Evolutionary conservation across 2,329 filamentous ascomycete species (phyloP).

Genomic region (Fusarium guadeloupense): DNA sequence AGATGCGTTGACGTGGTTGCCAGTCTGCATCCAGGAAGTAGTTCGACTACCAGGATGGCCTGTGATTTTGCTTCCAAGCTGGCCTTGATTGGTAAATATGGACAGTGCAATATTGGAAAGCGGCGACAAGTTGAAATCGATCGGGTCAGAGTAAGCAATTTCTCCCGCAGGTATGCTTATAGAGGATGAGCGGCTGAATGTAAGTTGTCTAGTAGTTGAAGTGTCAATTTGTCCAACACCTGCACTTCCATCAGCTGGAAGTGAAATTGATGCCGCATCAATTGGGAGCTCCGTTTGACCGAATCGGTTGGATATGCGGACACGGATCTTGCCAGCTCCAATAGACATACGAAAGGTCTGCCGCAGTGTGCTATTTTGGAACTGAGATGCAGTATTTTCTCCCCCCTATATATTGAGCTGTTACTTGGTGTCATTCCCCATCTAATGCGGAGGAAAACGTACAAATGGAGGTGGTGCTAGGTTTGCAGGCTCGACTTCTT

Average conservation of each 20-base stretch:
- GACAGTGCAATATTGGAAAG: slow-evolving; percentile 23
- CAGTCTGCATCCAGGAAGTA: slow-evolving; percentile 28
- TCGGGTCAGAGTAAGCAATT: slow-evolving; percentile 16
- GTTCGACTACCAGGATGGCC: slow-evolving; percentile 30
- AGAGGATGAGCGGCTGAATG: slow-evolving; percentile 16
- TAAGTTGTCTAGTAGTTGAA: slow-evolving; percentile 2
- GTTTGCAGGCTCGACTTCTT: slow-evolving; percentile 25
- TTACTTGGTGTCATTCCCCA: neutral
- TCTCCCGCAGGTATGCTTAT: slow-evolving; percentile 10
- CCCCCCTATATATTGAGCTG: slow-evolving; percentile 1
- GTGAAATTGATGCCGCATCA: slow-evolving; percentile 13
- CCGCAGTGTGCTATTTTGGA: slow-evolving; percentile 21
- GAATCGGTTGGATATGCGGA: slow-evolving; percentile 28
- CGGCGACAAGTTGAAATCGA: slow-evolving; percentile 19
- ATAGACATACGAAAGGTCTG: slow-evolving; percentile 28
- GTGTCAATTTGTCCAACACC: slow-evolving; percentile 19
- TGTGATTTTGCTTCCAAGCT: slow-evolving; percentile 21
- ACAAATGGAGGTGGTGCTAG: slow-evolving; percentile 27
- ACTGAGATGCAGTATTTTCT: slow-evolving; percentile 8
- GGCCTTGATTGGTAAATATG: slow-evolving; percentile 16
- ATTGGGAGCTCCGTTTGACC: slow-evolving; percentile 23
- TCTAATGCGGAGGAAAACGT: neutral
- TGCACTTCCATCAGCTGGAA: slow-evolving; percentile 6
- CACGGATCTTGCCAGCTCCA: slow-evolving; percentile 10
- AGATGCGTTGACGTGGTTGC: slow-evolving; percentile 21